These are phyloP conservation scores for Rachicladosporium sp. DNA, from an alignment of 2,329 filamentous ascomycete genomes.

Conservation along the genomic window DNA sequence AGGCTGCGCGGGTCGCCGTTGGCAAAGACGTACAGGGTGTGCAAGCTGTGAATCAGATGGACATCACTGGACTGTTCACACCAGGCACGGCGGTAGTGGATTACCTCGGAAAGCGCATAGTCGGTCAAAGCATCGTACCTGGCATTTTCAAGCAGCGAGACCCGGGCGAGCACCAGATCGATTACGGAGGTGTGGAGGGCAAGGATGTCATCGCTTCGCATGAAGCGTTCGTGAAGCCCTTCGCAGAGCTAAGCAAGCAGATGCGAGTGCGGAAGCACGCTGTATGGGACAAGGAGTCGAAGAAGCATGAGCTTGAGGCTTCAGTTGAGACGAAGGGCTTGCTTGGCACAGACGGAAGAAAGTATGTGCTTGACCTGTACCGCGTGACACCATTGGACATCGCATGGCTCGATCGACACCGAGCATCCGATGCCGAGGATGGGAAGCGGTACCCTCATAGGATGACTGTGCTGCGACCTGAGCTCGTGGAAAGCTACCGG, in stretches of 20 bases:
- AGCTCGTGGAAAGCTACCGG: conserved; percentile 78
- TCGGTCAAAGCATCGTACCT: conserved; percentile 94
- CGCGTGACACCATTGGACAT: conserved; percentile 87
- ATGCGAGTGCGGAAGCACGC: conserved; percentile 87
- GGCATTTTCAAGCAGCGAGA: conserved; percentile 99
- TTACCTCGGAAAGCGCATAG: conserved; percentile 91
- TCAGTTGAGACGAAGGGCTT: conserved; percentile 97
- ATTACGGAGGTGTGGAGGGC: conserved; percentile 95
- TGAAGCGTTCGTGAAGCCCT: conserved; percentile 69
- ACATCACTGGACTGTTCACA: conserved; percentile 87
- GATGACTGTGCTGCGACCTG: conserved; percentile 86
- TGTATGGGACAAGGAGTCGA: conserved; percentile 94
- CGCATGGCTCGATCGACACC: conserved; percentile 72
- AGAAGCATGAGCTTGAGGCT: conserved; percentile 80
- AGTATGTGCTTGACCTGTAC: conserved; percentile 96
- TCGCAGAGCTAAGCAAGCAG: conserved; percentile 81
- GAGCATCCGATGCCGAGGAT: conserved; percentile 39
- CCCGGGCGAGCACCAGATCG: conserved; percentile 94
- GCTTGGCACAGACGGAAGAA: conserved; percentile 90
- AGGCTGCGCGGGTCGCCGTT: conserved; percentile 88
- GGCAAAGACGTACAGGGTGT: conserved; percentile 95
- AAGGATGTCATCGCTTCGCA: conserved; percentile 90
- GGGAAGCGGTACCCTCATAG: conserved; percentile 68
- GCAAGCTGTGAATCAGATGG: conserved; percentile 88
- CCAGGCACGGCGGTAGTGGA: conserved; percentile 94